Conservation (phyloP, 176 grass and related monocot genomes). For the Rhipidocladum racemiflorum region DNA sequence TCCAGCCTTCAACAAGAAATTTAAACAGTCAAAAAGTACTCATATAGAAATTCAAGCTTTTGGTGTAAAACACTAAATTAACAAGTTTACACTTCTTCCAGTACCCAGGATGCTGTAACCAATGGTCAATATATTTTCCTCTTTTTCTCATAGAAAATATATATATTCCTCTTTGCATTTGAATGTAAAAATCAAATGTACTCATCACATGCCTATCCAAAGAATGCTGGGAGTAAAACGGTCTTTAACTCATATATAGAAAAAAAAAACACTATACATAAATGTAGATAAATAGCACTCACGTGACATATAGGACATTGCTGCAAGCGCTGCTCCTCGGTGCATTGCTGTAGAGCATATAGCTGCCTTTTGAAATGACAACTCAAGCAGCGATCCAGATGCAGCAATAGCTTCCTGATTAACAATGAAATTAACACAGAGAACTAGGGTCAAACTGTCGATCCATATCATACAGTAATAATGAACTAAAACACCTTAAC, state of each 20-base stretch:
- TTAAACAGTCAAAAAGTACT: conserved; percentile 1
- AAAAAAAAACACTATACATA: conserved; percentile 13
- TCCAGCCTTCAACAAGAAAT: background rate
- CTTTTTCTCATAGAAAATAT: background rate
- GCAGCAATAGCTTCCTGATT: conserved; percentile 63
- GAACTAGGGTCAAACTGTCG: background rate
- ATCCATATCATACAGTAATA: conserved; percentile 22
- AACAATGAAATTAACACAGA: conserved; percentile 34
- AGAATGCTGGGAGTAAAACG: background rate
- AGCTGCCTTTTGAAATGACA: conserved; percentile 86
- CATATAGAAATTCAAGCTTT: conserved; percentile 9
- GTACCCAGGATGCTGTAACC: background rate
- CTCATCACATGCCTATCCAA: background rate
- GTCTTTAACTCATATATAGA: conserved; percentile 15
- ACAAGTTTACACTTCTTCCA: background rate
- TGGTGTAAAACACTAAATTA: background rate
- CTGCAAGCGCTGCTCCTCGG: conserved; percentile 71
- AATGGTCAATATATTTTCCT: background rate
- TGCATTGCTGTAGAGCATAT: conserved; percentile 96
- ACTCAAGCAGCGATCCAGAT: conserved; percentile 70
- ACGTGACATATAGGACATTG: conserved; percentile 96
- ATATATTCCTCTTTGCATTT: background rate
- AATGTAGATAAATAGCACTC: conserved; percentile 37
- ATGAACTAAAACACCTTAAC: conserved; percentile 5
- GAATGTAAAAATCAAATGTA: background rate